Evolutionary conservation across 257 asterid species (phyloP), one percentile per base, ranked within the genome.

Genomic region (Eucommia ulmoides): DNA sequence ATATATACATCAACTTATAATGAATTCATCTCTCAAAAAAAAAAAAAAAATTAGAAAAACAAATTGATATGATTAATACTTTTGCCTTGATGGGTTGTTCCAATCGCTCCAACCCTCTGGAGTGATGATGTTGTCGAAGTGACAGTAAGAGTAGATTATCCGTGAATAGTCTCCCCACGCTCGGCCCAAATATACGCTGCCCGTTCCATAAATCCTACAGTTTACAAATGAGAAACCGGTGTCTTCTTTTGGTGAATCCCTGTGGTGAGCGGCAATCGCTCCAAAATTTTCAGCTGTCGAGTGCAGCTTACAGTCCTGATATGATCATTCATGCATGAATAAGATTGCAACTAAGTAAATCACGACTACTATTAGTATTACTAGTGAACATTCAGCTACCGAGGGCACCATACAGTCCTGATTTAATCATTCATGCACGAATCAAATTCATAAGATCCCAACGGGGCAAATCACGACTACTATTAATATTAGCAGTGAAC

Each of bases 141-240:
- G 33, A 22, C 74, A 66, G 15, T 72, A 60, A 0, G 91, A 71
- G 23, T 75, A 85, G 14, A 75, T 59, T 19, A 71, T 55, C 19
- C 74, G 23, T 1, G 97, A 74, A 61, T 74, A 80, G 17, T 54
- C 33, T 16, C 92, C 94, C 97, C 96, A 89, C 8, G 97, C 94
- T 58, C 97, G 65, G 12, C 94, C 95, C 65, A 88, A 41, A 25
- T 64, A 69, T 15, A 77, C 51, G 1, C 22, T 22, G 4, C 87
- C 89, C 4, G 53, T 67, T 21, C 97, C 95, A 16, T 25, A 51
- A 1, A 88, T 55, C 0, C 54, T 65, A 38, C 97, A 85, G 25
- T 76, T 60, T 10, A 78, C 77, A n/a, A 89, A 89, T 8, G 96
- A 78, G 63, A 80, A 84, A 9, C 97, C 97, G 0, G 88, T 80